Conservation (phyloP, 495 filamentous ascomycete genomes). For the Tuber microsphaerosporum region DNA sequence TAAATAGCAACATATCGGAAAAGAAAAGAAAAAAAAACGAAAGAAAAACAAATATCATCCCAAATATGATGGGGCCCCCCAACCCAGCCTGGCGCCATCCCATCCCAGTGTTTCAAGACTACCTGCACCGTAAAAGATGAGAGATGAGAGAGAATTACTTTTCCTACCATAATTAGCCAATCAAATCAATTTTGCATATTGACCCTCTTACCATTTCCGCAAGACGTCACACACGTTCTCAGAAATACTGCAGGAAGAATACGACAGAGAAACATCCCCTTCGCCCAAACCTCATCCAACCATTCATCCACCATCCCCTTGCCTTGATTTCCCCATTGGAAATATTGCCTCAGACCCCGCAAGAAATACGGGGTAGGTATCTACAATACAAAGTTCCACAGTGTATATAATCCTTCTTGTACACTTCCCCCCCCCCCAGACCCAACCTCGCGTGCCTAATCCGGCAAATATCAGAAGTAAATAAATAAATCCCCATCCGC, state of each 20-base stretch:
- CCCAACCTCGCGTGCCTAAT: constrained; percentile 1
- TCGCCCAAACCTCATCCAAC: background rate
- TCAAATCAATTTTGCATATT: background rate
- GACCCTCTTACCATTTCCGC: background rate
- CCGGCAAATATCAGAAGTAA: constrained; percentile 6
- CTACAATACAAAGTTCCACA: background rate
- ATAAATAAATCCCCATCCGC: constrained; percentile 6
- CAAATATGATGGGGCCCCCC: background rate
- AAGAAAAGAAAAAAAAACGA: background rate
- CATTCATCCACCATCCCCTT: background rate
- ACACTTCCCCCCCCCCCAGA: background rate
- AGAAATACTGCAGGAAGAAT: background rate
- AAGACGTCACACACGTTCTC: constrained; percentile 1
- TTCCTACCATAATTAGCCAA: background rate
- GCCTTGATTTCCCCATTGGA: background rate
- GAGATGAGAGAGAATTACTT: background rate
- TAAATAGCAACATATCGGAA: background rate
- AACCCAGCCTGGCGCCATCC: background rate
- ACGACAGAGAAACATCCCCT: background rate
- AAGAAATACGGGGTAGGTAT: background rate
- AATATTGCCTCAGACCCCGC: constrained; percentile 5
- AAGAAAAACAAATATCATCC: background rate
- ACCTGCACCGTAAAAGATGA: background rate
- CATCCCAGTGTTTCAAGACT: background rate
- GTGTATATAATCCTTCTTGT: constrained; percentile 3